Percentiles rank a stretch among this genome's conserved stretches.
phyloP scores from a whole-genome alignment of 2,329 filamentous ascomycete species.

The Scytalidium lignicola region DNA sequence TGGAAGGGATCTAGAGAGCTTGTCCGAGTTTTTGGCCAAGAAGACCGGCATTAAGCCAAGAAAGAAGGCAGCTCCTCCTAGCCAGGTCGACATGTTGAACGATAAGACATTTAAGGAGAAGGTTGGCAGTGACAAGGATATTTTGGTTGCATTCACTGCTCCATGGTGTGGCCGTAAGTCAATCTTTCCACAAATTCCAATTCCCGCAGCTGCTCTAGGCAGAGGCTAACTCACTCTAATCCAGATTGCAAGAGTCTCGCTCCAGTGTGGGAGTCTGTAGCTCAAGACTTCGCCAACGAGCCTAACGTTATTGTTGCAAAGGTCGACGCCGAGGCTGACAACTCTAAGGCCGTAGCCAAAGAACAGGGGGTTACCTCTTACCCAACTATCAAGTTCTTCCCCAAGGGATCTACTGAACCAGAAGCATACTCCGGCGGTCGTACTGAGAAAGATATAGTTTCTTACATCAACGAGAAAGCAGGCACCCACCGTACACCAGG shows the following conservation, averaged over 20 bases:
- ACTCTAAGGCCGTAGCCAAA: conserved; percentile 71
- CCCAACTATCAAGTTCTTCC: conserved; percentile 98
- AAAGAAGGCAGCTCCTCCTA: conserved; percentile 66
- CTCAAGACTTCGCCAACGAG: conserved; percentile 74
- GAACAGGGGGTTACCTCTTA: conserved; percentile 78
- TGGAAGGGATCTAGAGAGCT: conserved; percentile 80
- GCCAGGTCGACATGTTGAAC: conserved; percentile 72
- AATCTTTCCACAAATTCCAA: neutral
- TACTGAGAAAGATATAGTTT: conserved; percentile 67
- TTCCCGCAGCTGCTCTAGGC: neutral
- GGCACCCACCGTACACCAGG: conserved; percentile 81
- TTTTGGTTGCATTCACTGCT: conserved; percentile 93
- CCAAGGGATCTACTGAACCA: conserved; percentile 70
- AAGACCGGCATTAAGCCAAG: conserved; percentile 83
- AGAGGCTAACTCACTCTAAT: conserved; percentile 11
- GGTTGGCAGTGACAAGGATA: conserved; percentile 81
- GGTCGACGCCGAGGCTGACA: conserved; percentile 86
- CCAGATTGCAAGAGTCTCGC: conserved; percentile 95
- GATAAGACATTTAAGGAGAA: conserved; percentile 72
- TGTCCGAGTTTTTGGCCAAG: conserved; percentile 74
- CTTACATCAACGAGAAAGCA: conserved; percentile 82
- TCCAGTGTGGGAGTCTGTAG: conserved; percentile 83
- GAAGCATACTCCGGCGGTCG: conserved; percentile 72
- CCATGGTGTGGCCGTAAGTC: conserved; percentile 92
- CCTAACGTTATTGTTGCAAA: conserved; percentile 82